phyloP scores from a whole-genome alignment of 768 basidiomycete species.

The Tephrocybe sp. region DNA sequence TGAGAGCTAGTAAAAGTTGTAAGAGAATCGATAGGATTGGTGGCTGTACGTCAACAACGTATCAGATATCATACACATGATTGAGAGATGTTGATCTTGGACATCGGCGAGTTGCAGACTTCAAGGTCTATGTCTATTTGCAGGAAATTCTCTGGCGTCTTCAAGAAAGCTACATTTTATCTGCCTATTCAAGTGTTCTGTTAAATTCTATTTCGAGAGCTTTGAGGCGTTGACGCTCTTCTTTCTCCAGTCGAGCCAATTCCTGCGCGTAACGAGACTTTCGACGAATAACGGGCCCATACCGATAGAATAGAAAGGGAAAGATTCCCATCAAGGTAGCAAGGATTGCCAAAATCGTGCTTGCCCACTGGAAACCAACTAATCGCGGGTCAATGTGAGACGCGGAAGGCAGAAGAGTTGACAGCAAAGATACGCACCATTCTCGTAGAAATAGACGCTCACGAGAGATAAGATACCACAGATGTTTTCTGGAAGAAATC shows the following conservation, averaged over 20 bases:
- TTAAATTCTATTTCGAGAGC: conserved; percentile 9
- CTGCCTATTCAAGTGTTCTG: neutral
- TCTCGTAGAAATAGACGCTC: conserved; percentile 15
- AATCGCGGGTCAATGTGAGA: neutral
- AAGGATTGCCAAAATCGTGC: conserved; percentile 19
- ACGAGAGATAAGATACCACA: conserved; percentile 19
- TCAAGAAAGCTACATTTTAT: too few relatives aligned
- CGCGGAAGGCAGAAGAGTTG: too few relatives aligned
- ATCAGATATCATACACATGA: too few relatives aligned
- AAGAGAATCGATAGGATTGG: too few relatives aligned
- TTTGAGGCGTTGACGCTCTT: conserved; percentile 15
- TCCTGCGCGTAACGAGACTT: conserved; percentile 19
- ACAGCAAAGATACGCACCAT: conserved; percentile 8
- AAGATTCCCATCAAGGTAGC: conserved; percentile 19
- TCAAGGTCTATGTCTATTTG: too few relatives aligned
- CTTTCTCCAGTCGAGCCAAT: conserved; percentile 16
- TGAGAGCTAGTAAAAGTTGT: too few relatives aligned
- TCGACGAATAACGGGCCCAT: conserved; percentile 17
- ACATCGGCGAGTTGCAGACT: too few relatives aligned
- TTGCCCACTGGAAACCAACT: conserved; percentile 21
- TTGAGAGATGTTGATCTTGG: too few relatives aligned
- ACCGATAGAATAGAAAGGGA: conserved; percentile 20
- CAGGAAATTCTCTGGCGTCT: too few relatives aligned
- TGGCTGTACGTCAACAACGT: too few relatives aligned
- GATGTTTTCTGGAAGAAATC: conserved; percentile 11